Evolutionary conservation across 2,329 filamentous ascomycete species (phyloP), one percentile per base, ranked within the genome.

Genomic region (Fusarium papillatum): DNA sequence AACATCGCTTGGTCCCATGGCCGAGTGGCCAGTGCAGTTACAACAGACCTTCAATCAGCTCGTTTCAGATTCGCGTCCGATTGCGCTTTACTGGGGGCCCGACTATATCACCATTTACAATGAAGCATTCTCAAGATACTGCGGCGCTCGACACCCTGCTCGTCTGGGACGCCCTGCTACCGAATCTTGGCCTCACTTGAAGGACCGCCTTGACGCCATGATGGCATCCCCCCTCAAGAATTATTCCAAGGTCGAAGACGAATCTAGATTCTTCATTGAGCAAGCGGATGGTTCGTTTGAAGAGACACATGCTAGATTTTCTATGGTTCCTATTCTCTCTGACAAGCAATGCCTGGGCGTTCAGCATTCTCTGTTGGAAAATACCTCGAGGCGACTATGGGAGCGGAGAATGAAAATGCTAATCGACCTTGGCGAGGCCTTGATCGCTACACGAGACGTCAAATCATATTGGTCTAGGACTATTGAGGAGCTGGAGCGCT

Each of bases 81-180:
- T 89, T 29, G 90, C 90, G 13, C 90, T 92, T 83, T 93, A 93
- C 76, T 93, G 91, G 91, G 91, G 91, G 2, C 84, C 88, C 4
- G 87, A 93, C 39, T 86, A 91, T 59, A 87, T 91, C 26, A 90
- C 91, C 10, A 89, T 94, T 5, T 94, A 94, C 82, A 94, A 94
- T 74, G 91, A 93, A 80, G 90, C 91, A 1, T 93, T 93, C 77
- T 87, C 90, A 69, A 84, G 88, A 68, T 86, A 93, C 22, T 91
- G 91, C 62, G 92, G 92, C 16, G 87, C 91, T 67, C 92, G 92
- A 69, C 93, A 94, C 78, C 93, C 93, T 1, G 78, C 79, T 3
- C 82, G 94, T 14, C 89, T 94, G 82, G 93, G 93, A 3, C 88
- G 89, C 78, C 87, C 87, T 31, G 83, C 93, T 71, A 85, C 86